Conservation (phyloP, 2,329 filamentous ascomycete genomes). For the Calonectria henricotiae region DNA sequence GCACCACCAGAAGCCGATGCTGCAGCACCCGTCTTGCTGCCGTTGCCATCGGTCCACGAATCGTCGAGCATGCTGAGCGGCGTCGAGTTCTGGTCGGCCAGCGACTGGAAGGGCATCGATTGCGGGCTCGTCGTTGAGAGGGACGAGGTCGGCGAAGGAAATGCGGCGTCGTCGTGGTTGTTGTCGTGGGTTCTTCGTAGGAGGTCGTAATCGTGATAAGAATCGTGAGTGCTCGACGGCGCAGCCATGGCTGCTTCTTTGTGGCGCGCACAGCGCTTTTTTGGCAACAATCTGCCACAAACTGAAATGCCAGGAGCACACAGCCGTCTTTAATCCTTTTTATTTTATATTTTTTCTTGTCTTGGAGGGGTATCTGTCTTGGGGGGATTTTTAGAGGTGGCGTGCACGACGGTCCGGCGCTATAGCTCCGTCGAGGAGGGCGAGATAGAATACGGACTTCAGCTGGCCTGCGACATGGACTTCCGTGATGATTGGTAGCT, state of each 20-base stretch:
- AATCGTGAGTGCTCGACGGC: constrained; percentile 30
- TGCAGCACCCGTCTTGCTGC: constrained; percentile 33
- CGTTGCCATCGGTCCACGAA: constrained; percentile 40
- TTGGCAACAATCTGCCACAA: constrained; percentile 24
- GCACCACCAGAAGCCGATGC: constrained; percentile 31
- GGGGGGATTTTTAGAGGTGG: constrained; percentile 40
- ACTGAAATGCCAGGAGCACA: constrained; percentile 40
- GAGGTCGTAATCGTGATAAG: constrained; percentile 45
- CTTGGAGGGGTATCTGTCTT: constrained; percentile 12
- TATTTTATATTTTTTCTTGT: constrained; percentile 20
- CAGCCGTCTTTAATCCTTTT: constrained; percentile 44
- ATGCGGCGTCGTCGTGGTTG: constrained; percentile 36
- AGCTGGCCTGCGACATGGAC: constrained; percentile 46
- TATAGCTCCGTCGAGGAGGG: constrained; percentile 32
- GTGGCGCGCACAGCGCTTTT: constrained; percentile 28
- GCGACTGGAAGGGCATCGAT: constrained; percentile 52
- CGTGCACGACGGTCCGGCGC: constrained; percentile 31
- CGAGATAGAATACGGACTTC: constrained; percentile 33
- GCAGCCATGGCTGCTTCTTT: constrained; percentile 34
- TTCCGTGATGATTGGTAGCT: constrained; percentile 26
- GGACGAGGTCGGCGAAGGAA: constrained; percentile 51
- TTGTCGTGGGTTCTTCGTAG: constrained; percentile 19
- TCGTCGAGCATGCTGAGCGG: constrained; percentile 54
- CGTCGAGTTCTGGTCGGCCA: constrained; percentile 53
- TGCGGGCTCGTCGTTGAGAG: constrained; percentile 51